Conservation (phyloP, 148 eudicot species). For the Diospyros kaki region DNA sequence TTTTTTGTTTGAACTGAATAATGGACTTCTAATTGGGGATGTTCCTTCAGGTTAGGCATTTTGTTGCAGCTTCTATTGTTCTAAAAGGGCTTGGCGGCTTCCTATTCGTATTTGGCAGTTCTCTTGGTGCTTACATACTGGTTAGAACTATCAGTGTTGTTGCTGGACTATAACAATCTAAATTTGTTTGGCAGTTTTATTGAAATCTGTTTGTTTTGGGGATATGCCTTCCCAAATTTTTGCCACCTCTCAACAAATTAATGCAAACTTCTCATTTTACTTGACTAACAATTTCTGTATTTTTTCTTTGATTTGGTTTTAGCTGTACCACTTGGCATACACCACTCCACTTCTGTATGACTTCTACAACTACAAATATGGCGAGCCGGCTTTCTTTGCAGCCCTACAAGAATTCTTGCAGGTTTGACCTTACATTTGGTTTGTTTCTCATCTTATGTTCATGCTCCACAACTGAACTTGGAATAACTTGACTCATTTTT, state of each 20-base stretch:
- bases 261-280: not conserved
- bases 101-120: constrained; percentile 70
- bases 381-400: constrained; percentile 36
- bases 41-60: constrained; percentile 45
- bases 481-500: constrained; percentile 14
- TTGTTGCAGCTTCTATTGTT: constrained; percentile 51
- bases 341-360: constrained; percentile 50
- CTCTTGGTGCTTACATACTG: constrained; percentile 72
- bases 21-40: not conserved
- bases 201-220: too few relatives aligned
- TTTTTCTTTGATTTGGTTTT: constrained; percentile 1
- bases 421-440: constrained; percentile 27
- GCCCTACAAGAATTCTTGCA: constrained; percentile 44
- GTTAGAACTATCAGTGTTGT: constrained; percentile 27
- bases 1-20: not conserved
- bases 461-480: not conserved
- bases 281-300: not conserved
- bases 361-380: constrained; percentile 46
- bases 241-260: not conserved
- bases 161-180: too few relatives aligned
- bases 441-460: not conserved
- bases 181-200: too few relatives aligned
- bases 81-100: constrained; percentile 70
- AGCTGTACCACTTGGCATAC: constrained; percentile 51
- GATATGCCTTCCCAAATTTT: not conserved